These are phyloP conservation scores for Straminergon stramineum DNA, from an alignment of 225 moss, liverwort and hornwort genomes.

Conservation along the genomic window DNA sequence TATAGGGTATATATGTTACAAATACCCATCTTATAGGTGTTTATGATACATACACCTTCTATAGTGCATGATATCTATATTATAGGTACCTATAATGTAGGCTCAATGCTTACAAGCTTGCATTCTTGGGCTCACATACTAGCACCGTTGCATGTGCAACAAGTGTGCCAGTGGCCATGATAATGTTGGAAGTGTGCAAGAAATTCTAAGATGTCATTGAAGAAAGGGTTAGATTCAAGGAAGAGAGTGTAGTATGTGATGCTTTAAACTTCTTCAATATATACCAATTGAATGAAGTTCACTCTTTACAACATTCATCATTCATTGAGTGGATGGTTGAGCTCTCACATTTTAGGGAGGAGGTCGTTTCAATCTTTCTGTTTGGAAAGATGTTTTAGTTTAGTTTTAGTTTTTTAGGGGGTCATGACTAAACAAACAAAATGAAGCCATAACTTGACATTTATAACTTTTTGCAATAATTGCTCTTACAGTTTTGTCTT, in stretches of 20 bases:
- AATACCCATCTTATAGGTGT: too few relatives aligned
- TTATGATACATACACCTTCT: too few relatives aligned
- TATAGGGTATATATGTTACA: too few relatives aligned
- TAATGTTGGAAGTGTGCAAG: not conserved
- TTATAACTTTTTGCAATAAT: not conserved
- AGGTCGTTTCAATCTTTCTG: fast-evolving
- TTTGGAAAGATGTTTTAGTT: not conserved
- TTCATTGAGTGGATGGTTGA: not conserved
- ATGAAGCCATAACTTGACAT: not conserved
- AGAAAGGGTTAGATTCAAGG: not conserved
- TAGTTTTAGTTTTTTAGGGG: too few relatives aligned
- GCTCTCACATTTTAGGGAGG: fast-evolving
- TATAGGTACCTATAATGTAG: too few relatives aligned
- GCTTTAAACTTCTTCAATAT: not conserved
- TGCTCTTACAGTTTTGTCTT: not conserved
- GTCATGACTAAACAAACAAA: not conserved
- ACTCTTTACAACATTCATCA: not conserved
- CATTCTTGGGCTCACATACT: too few relatives aligned
- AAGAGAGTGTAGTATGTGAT: fast-evolving
- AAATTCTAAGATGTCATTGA: not conserved
- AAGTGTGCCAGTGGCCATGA: not conserved
- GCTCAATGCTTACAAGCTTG: too few relatives aligned
- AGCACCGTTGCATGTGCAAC: not conserved
- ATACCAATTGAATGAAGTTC: not conserved
- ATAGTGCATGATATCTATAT: too few relatives aligned